Evolutionary conservation across 1,284 basidiomycete species (phyloP).

Genomic region (Fomitopsis betulina): DNA sequence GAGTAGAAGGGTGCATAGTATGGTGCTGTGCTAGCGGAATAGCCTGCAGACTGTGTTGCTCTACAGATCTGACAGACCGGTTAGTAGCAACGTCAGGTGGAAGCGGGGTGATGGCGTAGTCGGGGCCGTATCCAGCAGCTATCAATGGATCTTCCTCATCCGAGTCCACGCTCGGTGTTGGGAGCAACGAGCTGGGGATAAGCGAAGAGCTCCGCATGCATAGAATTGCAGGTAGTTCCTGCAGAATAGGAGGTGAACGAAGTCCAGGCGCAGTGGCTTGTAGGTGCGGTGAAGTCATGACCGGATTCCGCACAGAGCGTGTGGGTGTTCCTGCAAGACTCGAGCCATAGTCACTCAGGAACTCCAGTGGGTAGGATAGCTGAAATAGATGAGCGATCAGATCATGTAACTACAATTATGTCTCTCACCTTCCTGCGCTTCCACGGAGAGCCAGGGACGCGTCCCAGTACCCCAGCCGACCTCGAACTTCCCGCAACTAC

Average conservation of each 20-base stretch:
- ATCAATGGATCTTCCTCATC: background rate
- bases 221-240: background rate
- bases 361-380: background rate
- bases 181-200: background rate
- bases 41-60: background rate
- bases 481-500: background rate
- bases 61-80: background rate
- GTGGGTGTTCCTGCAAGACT: background rate
- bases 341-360: background rate
- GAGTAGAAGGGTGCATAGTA: background rate
- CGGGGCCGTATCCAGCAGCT: background rate
- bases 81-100: background rate
- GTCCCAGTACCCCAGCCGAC: background rate
- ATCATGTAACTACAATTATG: no score
- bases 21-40: background rate
- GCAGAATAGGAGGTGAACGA: background rate
- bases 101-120: background rate
- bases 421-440: conserved; percentile 8
- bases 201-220: background rate
- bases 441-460: background rate
- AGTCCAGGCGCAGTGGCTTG: no score
- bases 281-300: background rate
- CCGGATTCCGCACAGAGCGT: background rate
- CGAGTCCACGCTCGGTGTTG: background rate
- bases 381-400: background rate